Conservation (phyloP, 768 basidiomycete genomes). For the Psilocybe subaeruginosa region DNA sequence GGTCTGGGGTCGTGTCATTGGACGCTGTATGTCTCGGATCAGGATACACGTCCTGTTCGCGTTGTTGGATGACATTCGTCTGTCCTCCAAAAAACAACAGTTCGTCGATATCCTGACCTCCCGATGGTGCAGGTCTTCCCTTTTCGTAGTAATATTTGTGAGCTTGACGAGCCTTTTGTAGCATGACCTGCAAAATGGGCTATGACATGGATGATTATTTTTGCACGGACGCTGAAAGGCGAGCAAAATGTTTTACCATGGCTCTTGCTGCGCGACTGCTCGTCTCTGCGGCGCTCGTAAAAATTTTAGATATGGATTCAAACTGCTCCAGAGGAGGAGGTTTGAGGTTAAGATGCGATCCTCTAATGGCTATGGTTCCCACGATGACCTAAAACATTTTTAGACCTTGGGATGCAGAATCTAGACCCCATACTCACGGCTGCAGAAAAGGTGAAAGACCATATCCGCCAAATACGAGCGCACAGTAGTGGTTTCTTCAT, state of each 20-base stretch:
- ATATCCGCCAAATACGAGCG: constrained; percentile 59
- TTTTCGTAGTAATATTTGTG: constrained; percentile 17
- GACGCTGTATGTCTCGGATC: neutral
- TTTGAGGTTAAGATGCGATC: constrained; percentile 42
- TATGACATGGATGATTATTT: constrained; percentile 19
- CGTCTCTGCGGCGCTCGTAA: constrained; percentile 43
- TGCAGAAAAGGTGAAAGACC: constrained; percentile 59
- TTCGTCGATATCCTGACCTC: constrained; percentile 31
- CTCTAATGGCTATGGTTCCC: constrained; percentile 55
- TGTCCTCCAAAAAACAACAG: constrained; percentile 37
- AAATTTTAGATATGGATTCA: constrained; percentile 48
- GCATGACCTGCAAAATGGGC: constrained; percentile 50
- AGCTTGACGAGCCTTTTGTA: constrained; percentile 41
- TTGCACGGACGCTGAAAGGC: neutral
- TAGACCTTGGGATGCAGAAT: neutral
- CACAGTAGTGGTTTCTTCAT: constrained; percentile 45
- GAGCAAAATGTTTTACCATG: constrained; percentile 35
- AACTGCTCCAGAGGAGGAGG: constrained; percentile 50
- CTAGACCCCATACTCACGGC: constrained; percentile 37
- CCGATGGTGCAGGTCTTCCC: constrained; percentile 16
- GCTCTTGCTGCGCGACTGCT: constrained; percentile 54
- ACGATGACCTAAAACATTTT: constrained; percentile 45
- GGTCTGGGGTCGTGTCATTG: neutral
- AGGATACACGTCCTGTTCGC: neutral
- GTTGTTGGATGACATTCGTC: constrained; percentile 28